Evolutionary conservation across 129 eudicot genomes (phyloP).

Genomic region (Saussurea involucrata): DNA sequence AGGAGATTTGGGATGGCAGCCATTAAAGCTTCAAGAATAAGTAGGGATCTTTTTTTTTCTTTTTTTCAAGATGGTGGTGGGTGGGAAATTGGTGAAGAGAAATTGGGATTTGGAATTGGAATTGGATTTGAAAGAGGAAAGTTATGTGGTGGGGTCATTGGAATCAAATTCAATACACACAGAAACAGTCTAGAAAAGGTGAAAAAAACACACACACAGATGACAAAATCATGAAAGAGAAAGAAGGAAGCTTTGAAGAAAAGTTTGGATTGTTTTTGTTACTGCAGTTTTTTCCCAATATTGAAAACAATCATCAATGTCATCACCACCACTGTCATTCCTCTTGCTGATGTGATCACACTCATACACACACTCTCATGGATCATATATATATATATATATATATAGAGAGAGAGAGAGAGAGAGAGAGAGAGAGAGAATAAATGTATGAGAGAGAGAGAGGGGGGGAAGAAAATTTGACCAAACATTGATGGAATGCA

Average conservation of each 20-base stretch:
- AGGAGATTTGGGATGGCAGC: constrained; percentile 7
- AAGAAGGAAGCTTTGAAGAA: constrained; percentile 25
- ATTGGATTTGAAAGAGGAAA: constrained; percentile 9
- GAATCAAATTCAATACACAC: constrained; percentile 24
- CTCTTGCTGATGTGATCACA: not conserved
- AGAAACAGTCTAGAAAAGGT: not conserved
- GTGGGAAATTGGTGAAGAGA: constrained; percentile 20
- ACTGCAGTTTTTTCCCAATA: not conserved
- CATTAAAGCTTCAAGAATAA: constrained; percentile 25
- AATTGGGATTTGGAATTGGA: constrained; percentile 5
- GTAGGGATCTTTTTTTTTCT: constrained; percentile 4
- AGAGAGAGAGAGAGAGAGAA: not conserved
- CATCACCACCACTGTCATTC: constrained; percentile 13
- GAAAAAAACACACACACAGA: constrained; percentile 11
- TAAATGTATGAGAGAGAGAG: not conserved
- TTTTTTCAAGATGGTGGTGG: not conserved
- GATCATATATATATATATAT: not conserved
- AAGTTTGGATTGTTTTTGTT: not conserved
- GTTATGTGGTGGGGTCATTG: constrained; percentile 32
- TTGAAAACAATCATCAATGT: constrained; percentile 23
- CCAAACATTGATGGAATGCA: constrained; percentile 30
- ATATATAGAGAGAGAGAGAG: not conserved
- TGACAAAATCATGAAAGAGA: constrained; percentile 29
- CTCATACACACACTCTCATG: not conserved
- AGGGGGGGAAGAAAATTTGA: constrained; percentile 21